Conservation (phyloP, 2,329 filamentous ascomycete genomes). For the Thermomyces lanuginosus region DNA sequence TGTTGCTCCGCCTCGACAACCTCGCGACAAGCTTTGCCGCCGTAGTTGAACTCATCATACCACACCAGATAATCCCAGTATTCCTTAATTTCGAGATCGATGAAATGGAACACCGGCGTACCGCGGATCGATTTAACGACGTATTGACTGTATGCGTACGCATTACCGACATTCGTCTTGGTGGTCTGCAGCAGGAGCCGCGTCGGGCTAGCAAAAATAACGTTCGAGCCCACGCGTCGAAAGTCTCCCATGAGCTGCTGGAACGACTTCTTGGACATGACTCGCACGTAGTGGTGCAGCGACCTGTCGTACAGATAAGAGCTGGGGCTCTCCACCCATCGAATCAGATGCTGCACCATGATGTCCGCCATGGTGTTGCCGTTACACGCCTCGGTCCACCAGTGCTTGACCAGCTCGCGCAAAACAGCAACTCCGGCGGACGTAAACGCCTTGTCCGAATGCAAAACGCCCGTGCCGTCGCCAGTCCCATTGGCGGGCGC, state of each 20-base stretch:
- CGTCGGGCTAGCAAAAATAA: constrained; percentile 87
- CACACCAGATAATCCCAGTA: constrained; percentile 99
- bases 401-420: constrained; percentile 94
- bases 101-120: constrained; percentile 90
- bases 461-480: constrained; percentile 53
- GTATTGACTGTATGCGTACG: constrained; percentile 92
- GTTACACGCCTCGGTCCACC: constrained; percentile 89
- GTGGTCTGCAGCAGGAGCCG: constrained; percentile 85
- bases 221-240: constrained; percentile 79
- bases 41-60: constrained; percentile 99
- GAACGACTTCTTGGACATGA: constrained; percentile 95
- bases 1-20: constrained; percentile 64
- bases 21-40: constrained; percentile 75
- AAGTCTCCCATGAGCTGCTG: constrained; percentile 97
- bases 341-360: constrained; percentile 90
- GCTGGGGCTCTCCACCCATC: constrained; percentile 87
- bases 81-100: constrained; percentile 92
- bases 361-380: constrained; percentile 92
- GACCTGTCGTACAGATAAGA: constrained; percentile 92
- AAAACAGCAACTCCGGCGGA: constrained; percentile 78
- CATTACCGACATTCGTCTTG: constrained; percentile 91
- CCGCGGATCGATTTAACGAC: constrained; percentile 93
- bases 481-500: constrained; percentile 51
- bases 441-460: constrained; percentile 83
- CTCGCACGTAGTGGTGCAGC: constrained; percentile 91